Evolutionary conservation across 305 asterid genomes (phyloP).

Genomic region (Fraxinus nigra): DNA sequence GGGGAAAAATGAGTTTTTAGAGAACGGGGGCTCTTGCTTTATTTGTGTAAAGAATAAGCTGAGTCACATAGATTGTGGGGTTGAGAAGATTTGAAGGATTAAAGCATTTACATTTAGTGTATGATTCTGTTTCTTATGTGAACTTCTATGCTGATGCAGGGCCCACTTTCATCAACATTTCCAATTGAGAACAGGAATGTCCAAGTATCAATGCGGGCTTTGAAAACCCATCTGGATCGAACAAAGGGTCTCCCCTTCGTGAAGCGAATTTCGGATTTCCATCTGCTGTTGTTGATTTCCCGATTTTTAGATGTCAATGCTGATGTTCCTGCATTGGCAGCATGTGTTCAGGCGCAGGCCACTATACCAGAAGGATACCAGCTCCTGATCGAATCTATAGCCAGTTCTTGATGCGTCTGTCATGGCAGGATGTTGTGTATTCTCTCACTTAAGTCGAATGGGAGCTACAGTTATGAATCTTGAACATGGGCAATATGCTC

Average conservation of each 20-base stretch:
- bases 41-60: background rate
- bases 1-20: background rate
- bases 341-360: slow-evolving; percentile 56
- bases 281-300: slow-evolving; percentile 69
- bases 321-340: slow-evolving; percentile 80
- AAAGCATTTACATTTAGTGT: background rate
- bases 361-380: slow-evolving; percentile 89
- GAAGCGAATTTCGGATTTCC: slow-evolving; percentile 86
- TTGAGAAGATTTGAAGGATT: background rate
- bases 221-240: slow-evolving; percentile 69
- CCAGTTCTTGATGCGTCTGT: slow-evolving; percentile 31
- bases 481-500: background rate
- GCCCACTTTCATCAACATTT: slow-evolving; percentile 73
- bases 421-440: slow-evolving; percentile 35
- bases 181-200: slow-evolving; percentile 84
- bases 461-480: background rate
- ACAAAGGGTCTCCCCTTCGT: slow-evolving; percentile 62
- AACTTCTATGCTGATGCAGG: slow-evolving; percentile 47
- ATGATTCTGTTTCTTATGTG: slow-evolving; percentile 7
- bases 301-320: slow-evolving; percentile 66
- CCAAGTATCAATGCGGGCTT: slow-evolving; percentile 51
- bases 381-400: slow-evolving; percentile 79
- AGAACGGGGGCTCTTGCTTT: background rate
- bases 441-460: background rate
- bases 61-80: background rate